Percentiles rank a stretch among this genome's conserved stretches.
These are phyloP conservation scores for Gonium pectorale DNA, from an alignment of 139 green algal species.

Conservation along the genomic window DNA sequence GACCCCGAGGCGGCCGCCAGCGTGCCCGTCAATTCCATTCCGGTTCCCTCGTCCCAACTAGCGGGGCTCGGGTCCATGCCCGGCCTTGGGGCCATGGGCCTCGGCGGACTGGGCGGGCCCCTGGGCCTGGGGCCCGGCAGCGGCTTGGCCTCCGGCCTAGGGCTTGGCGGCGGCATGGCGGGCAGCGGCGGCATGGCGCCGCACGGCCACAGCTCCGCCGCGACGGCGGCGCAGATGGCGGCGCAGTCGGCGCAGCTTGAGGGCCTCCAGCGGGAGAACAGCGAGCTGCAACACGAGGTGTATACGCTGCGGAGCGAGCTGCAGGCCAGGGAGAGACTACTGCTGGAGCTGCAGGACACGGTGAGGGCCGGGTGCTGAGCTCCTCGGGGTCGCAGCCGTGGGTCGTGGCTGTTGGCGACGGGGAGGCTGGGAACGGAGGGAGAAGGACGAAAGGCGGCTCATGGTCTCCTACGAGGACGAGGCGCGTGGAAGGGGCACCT, in stretches of 20 bases:
- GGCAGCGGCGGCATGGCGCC: background rate
- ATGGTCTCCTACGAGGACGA: no score
- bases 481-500: no score
- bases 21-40: conserved; percentile 36
- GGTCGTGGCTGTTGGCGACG: no score
- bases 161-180: conserved; percentile 1
- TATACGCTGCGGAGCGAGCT: conserved; percentile 16
- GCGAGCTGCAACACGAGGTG: conserved; percentile 17
- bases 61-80: background rate
- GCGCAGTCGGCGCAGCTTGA: background rate
- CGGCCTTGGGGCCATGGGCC: background rate
- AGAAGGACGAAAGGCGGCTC: no score
- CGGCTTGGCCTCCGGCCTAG: no score
- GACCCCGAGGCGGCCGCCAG: conserved; percentile 41
- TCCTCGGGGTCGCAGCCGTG: no score
- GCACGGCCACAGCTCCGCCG: background rate
- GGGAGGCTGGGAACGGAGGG: no score
- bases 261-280: conserved; percentile 15
- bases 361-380: background rate
- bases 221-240: no score
- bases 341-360: conserved; percentile 48
- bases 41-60: background rate
- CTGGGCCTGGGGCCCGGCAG: background rate
- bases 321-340: conserved; percentile 42
- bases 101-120: background rate